Evolutionary conservation across 2,329 filamentous ascomycete species (phyloP).

Genomic region (Rhynchosporium graminicola): DNA sequence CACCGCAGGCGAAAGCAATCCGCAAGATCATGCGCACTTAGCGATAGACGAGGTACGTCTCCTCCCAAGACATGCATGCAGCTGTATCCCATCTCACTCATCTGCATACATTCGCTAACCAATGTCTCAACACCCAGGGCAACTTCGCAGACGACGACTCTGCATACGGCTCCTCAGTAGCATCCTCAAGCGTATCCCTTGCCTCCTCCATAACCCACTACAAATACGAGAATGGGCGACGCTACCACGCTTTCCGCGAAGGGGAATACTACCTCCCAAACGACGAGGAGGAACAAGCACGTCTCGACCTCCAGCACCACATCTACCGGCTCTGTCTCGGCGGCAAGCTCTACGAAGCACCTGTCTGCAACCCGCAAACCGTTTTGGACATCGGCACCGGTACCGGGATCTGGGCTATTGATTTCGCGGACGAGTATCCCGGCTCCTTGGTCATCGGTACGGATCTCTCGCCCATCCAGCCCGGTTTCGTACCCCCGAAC

Average conservation of each 20-base stretch:
- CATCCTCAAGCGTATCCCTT: conserved; percentile 34
- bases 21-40: not conserved
- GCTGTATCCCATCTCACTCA: not conserved
- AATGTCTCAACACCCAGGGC: not conserved
- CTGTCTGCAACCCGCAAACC: conserved; percentile 1
- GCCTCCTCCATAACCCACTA: conserved; percentile 41
- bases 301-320: conserved; percentile 18
- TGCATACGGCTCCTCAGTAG: conserved; percentile 11
- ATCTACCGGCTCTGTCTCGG: conserved; percentile 8
- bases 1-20: not conserved
- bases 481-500: conserved; percentile 32
- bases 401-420: conserved; percentile 1
- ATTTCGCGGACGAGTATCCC: conserved; percentile 8
- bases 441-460: conserved; percentile 12
- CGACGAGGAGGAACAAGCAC: conserved; percentile 14
- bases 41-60: not conserved
- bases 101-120: not conserved
- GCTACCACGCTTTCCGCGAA: conserved; percentile 23
- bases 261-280: conserved; percentile 20
- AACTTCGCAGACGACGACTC: conserved; percentile 14
- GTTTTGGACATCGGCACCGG: conserved; percentile 13
- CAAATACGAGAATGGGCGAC: conserved; percentile 23
- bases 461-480: conserved; percentile 18
- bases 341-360: conserved; percentile 8
- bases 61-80: not conserved